Conservation (phyloP, 192 early-diverging fungal species). For the Martensiomyces pterosporus region DNA sequence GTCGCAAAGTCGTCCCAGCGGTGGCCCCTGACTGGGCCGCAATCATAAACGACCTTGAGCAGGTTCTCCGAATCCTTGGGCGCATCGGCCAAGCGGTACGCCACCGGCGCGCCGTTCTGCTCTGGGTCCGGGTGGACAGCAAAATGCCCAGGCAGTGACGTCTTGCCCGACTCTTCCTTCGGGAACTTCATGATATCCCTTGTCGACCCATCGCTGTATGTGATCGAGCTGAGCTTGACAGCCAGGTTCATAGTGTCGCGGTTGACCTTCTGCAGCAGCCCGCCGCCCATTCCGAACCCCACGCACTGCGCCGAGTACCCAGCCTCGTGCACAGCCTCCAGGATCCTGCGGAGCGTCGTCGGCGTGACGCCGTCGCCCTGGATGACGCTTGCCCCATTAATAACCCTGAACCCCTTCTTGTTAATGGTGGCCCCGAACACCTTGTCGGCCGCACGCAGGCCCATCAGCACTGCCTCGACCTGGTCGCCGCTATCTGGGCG, state of each 20-base stretch:
- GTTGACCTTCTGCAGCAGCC: slow-evolving; percentile 80
- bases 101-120: slow-evolving; percentile 36
- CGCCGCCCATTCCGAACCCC: slow-evolving; percentile 85
- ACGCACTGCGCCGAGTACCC: slow-evolving; percentile 72
- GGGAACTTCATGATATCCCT: slow-evolving; percentile 88
- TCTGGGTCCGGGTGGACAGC: slow-evolving; percentile 23
- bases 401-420: slow-evolving; percentile 72
- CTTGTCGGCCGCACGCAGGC: slow-evolving; percentile 62
- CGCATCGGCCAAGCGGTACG: slow-evolving; percentile 10
- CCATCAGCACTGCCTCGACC: slow-evolving; percentile 69
- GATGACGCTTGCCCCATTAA: slow-evolving; percentile 70
- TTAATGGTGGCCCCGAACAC: slow-evolving; percentile 70
- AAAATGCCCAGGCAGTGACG: slow-evolving; percentile 67
- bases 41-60: slow-evolving; percentile 62
- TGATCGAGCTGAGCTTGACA: slow-evolving; percentile 72
- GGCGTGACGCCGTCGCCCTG: slow-evolving; percentile 80
- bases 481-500: slow-evolving; percentile 85
- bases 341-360: slow-evolving; percentile 51
- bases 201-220: slow-evolving; percentile 58
- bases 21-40: slow-evolving; percentile 33
- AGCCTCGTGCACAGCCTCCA: slow-evolving; percentile 53
- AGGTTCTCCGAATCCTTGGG: slow-evolving; percentile 39
- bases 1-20: slow-evolving; percentile 61
- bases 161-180: slow-evolving; percentile 65
- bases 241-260: slow-evolving; percentile 84